Conservation (phyloP, 2,329 filamentous ascomycete genomes). For the Cadophora sp. region DNA sequence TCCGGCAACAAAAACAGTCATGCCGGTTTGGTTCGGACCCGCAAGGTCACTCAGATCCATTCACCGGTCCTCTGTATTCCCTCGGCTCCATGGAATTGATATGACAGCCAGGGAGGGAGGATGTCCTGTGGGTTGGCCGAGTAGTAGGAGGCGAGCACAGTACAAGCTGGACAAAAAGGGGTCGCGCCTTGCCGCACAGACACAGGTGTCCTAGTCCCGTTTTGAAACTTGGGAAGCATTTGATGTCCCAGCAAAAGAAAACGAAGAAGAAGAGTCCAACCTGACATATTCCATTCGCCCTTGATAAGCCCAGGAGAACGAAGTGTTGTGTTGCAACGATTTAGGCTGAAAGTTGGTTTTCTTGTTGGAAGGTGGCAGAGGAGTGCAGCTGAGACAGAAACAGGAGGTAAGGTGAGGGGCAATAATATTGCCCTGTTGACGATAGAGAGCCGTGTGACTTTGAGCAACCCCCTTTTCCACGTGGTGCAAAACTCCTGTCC, state of each 20-base stretch:
- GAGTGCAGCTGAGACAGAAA: constrained; percentile 2
- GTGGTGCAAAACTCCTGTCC: background rate
- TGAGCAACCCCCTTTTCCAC: background rate
- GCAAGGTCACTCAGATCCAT: background rate
- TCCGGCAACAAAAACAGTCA: background rate
- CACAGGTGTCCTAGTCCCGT: constrained; percentile 9
- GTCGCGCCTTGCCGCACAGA: constrained; percentile 14
- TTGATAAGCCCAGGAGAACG: background rate
- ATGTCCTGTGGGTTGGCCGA: background rate
- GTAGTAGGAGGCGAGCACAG: too few relatives aligned
- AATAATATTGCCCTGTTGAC: background rate
- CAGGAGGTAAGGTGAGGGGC: constrained; percentile 5
- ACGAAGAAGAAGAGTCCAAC: background rate
- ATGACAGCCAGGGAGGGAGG: background rate
- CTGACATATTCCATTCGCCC: background rate
- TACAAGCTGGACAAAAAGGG: background rate
- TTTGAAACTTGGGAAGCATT: constrained; percentile 22
- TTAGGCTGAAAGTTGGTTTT: background rate
- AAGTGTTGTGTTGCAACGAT: background rate
- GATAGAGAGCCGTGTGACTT: background rate
- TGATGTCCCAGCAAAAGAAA: background rate
- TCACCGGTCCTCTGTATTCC: background rate
- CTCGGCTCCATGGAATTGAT: background rate
- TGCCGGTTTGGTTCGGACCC: background rate
- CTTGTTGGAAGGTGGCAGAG: too few relatives aligned